phyloP scores from a whole-genome alignment of 306 rosid genomes.

The Spatholobus suberectus region DNA sequence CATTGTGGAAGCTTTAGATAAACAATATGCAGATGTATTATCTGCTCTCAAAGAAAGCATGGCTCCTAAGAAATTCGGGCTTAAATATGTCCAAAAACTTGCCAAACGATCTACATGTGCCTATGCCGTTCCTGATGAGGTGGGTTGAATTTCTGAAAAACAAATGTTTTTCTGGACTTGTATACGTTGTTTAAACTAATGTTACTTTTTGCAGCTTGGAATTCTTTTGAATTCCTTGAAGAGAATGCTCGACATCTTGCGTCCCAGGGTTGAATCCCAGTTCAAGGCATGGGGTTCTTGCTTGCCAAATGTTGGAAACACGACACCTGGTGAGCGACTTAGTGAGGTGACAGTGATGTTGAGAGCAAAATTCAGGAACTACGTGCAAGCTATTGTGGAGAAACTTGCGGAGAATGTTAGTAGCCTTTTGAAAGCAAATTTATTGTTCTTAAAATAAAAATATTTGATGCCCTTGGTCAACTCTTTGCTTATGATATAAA shows the following conservation, averaged over 20 bases:
- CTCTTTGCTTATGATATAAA: not conserved
- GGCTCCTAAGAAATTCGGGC: constrained; percentile 92
- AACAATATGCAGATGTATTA: constrained; percentile 93
- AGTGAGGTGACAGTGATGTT: constrained; percentile 99
- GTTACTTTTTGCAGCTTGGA: constrained; percentile 76
- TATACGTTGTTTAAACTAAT: constrained; percentile 24
- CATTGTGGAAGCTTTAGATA: constrained; percentile 87
- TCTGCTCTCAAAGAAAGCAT: constrained; percentile 88
- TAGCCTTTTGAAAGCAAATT: constrained; percentile 36
- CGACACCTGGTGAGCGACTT: constrained; percentile 92
- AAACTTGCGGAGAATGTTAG: constrained; percentile 89
- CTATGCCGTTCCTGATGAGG: constrained; percentile 89
- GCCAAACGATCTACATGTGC: constrained; percentile 73
- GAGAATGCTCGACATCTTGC: constrained; percentile 90
- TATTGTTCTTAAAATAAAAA: not conserved
- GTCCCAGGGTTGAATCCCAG: constrained; percentile 87
- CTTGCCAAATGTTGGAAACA: constrained; percentile 83
- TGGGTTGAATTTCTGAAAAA: constrained; percentile 43
- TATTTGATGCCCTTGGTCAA: constrained; percentile 18
- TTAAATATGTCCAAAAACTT: constrained; percentile 95
- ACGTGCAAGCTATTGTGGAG: constrained; percentile 89
- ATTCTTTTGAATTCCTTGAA: constrained; percentile 83
- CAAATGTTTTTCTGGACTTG: constrained; percentile 4
- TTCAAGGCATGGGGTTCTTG: constrained; percentile 95
- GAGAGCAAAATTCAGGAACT: constrained; percentile 92